Percentiles rank a stretch among this genome's conserved stretches.
Conservation (phyloP, 805 yeast genomes). For the Monosporozyma servazzii region DNA sequence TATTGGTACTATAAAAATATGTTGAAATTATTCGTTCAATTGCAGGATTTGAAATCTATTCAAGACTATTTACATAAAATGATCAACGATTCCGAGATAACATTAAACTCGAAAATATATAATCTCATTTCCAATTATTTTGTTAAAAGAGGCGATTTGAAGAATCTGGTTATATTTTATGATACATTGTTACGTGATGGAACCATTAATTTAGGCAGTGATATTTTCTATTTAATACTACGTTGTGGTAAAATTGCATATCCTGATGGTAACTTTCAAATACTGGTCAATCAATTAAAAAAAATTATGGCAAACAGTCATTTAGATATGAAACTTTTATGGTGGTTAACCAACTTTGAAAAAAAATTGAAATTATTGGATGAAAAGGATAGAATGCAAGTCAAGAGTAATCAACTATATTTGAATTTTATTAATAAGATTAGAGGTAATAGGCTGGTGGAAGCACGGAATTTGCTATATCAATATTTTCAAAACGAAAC, state of each 20-base stretch:
- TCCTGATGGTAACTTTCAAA: neutral
- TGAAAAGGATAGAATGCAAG: neutral
- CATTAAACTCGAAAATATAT: constrained; percentile 12
- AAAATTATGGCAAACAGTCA: neutral
- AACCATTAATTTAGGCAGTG: neutral
- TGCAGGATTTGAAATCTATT: neutral
- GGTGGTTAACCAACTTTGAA: constrained; percentile 3
- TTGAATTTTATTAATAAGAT: neutral
- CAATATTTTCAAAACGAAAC: constrained; percentile 10
- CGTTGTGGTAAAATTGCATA: neutral
- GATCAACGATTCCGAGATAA: constrained; percentile 9
- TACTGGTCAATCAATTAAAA: neutral
- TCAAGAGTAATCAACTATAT: neutral
- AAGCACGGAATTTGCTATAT: neutral
- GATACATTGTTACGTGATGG: neutral
- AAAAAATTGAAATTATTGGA: neutral
- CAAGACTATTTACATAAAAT: constrained; percentile 3
- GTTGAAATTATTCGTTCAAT: neutral
- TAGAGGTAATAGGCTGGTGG: neutral
- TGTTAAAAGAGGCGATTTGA: constrained; percentile 13
- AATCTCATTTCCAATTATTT: constrained; percentile 15
- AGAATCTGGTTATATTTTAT: constrained; percentile 3
- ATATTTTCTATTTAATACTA: neutral
- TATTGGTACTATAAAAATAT: neutral
- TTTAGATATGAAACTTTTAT: neutral